These are phyloP conservation scores for Sarocladium kiliense DNA, from an alignment of 2,329 filamentous ascomycete species.

Conservation along the genomic window DNA sequence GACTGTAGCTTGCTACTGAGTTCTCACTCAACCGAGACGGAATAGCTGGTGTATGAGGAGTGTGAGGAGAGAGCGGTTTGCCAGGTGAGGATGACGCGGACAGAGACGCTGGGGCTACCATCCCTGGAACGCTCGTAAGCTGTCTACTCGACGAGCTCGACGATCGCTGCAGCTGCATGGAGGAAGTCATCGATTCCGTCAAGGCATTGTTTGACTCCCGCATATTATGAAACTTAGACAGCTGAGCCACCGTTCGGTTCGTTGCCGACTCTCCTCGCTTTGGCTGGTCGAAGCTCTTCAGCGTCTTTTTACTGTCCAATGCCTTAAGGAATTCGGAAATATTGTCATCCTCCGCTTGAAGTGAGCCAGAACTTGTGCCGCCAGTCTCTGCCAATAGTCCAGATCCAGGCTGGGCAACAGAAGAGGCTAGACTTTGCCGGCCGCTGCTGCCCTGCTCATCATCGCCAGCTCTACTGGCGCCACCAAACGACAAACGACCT, in stretches of 20 bases:
- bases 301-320: constrained; percentile 81
- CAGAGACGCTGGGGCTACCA: constrained; percentile 67
- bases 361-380: constrained; percentile 60
- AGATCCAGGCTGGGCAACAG: constrained; percentile 67
- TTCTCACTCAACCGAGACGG: constrained; percentile 91
- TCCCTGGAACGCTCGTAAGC: constrained; percentile 56
- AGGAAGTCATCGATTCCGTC: constrained; percentile 90
- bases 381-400: constrained; percentile 70
- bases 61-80: constrained; percentile 85
- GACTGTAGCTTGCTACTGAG: constrained; percentile 49
- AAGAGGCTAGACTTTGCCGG: constrained; percentile 70
- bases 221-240: constrained; percentile 84
- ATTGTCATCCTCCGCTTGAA: constrained; percentile 78
- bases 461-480: constrained; percentile 59
- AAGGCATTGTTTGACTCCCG: constrained; percentile 82
- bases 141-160: constrained; percentile 66
- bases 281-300: constrained; percentile 68
- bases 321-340: constrained; percentile 91
- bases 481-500: constrained; percentile 70
- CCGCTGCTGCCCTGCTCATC: constrained; percentile 77
- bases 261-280: constrained; percentile 65
- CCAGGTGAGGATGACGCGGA: constrained; percentile 86
- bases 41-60: constrained; percentile 87
- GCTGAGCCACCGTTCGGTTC: constrained; percentile 70
- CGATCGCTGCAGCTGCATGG: constrained; percentile 76